Percentiles rank a stretch among this genome's conserved stretches.
Conservation (phyloP, 192 early-diverging fungal species). For the Phycomyces blakesleeanus region DNA sequence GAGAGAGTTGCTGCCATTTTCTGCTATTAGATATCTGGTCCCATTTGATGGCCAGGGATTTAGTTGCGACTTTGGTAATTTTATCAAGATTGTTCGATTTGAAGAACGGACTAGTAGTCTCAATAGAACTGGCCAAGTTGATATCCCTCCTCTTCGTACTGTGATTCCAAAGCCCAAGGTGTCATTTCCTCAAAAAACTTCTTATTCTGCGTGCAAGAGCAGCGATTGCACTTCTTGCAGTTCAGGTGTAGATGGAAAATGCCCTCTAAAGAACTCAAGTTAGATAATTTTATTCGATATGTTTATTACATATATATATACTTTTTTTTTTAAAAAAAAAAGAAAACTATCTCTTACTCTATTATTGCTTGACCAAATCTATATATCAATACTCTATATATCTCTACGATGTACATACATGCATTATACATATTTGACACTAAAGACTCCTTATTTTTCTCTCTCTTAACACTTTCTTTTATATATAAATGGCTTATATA, state of each 20-base stretch:
- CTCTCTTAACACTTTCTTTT: no score
- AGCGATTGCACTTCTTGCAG: neutral
- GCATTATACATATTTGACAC: no score
- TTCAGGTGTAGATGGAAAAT: neutral
- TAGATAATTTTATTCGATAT: neutral
- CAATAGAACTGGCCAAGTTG: neutral
- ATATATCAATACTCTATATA: neutral
- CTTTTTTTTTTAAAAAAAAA: slow-evolving; percentile 2
- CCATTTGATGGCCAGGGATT: slow-evolving; percentile 16
- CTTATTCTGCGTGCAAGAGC: neutral
- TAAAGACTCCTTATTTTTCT: no score
- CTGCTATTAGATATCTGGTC: neutral
- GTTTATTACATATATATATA: neutral
- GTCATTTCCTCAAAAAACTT: neutral
- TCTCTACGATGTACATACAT: no score
- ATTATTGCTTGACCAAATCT: neutral
- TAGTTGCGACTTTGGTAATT: slow-evolving; percentile 23
- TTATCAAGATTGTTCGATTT: slow-evolving; percentile 20
- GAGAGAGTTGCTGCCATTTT: slow-evolving; percentile 15
- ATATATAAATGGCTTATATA: neutral
- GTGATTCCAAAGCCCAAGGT: neutral
- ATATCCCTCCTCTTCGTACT: neutral
- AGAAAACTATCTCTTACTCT: neutral
- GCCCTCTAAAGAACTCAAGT: neutral
- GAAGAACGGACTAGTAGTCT: neutral